A percentile compares a stretch with the other conserved stretches of the same genome.
Conservation (phyloP, 768 basidiomycete species). For the Agaricus sinodeliciosus region DNA sequence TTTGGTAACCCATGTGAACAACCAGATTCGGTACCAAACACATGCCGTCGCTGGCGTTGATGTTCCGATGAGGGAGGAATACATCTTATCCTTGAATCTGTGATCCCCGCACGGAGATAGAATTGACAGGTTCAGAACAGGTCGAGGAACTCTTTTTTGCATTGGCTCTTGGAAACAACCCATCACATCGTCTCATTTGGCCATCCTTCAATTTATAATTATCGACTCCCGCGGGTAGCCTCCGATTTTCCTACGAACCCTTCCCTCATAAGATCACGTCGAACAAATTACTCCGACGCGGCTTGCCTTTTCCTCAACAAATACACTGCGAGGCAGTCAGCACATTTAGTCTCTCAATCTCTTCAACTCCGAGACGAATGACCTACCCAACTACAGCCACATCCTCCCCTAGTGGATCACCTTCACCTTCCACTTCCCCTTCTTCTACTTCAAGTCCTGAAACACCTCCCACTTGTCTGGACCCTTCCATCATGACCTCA, state of each 20-base stretch:
- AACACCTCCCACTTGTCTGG: slow-evolving; percentile 27
- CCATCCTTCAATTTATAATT: slow-evolving; percentile 29
- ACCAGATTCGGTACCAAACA: slow-evolving; percentile 24
- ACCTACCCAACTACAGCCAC: slow-evolving; percentile 38
- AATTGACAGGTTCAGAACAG: slow-evolving; percentile 16
- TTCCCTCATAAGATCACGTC: slow-evolving; percentile 28
- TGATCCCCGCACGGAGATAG: slow-evolving; percentile 18
- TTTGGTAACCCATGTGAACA: slow-evolving; percentile 14
- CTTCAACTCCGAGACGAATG: slow-evolving; percentile 28
- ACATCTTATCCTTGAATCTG: slow-evolving; percentile 15
- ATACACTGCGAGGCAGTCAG: slow-evolving; percentile 18
- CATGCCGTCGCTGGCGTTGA: slow-evolving; percentile 29
- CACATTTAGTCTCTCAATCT: slow-evolving; percentile 10
- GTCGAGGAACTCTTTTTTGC: slow-evolving; percentile 23
- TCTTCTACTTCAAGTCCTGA: slow-evolving; percentile 45
- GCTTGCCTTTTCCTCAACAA: slow-evolving; percentile 26
- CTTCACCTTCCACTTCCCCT: slow-evolving; percentile 39
- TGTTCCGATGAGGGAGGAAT: slow-evolving; percentile 34
- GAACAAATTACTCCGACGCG: slow-evolving; percentile 28
- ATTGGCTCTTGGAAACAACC: slow-evolving; percentile 40
- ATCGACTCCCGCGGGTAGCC: slow-evolving; percentile 23
- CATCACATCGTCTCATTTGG: slow-evolving; percentile 31
- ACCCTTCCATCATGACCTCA: slow-evolving; percentile 29
- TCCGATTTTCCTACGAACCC: slow-evolving; percentile 29
- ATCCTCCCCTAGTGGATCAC: slow-evolving; percentile 43